A percentile compares a stretch with the other conserved stretches of the same genome.
Conservation (phyloP, 495 filamentous ascomycete genomes). For the Viridothelium virens region DNA sequence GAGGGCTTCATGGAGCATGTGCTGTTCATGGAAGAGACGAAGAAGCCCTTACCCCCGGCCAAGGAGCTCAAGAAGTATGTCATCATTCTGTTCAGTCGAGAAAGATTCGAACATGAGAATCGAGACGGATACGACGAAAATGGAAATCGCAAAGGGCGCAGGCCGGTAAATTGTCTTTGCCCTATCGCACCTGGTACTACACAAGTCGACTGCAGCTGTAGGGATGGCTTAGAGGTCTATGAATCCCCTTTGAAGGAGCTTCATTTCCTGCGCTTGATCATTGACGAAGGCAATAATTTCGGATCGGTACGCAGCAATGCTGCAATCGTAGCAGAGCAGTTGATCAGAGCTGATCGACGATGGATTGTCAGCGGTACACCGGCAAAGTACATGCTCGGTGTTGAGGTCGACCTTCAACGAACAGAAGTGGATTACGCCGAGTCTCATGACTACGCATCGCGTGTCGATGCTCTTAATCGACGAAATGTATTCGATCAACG, state of each 20-base stretch:
- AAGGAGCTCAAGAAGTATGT: constrained; percentile 61
- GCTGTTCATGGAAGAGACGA: constrained; percentile 46
- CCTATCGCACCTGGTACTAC: constrained; percentile 28
- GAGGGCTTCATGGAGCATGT: constrained; percentile 48
- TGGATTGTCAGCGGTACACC: constrained; percentile 94
- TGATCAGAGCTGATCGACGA: constrained; percentile 59
- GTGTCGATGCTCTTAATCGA: constrained; percentile 27
- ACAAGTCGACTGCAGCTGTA: constrained; percentile 38
- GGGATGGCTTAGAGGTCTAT: constrained; percentile 37
- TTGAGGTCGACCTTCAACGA: constrained; percentile 55
- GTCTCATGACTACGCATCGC: constrained; percentile 10
- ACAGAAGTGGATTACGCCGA: constrained; percentile 17
- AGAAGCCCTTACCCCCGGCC: constrained; percentile 50
- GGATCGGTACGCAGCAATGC: constrained; percentile 54
- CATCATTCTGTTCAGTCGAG: constrained; percentile 68
- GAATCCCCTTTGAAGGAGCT: constrained; percentile 58
- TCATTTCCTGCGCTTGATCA: constrained; percentile 78
- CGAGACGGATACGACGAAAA: constrained; percentile 34
- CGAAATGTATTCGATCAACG: constrained; percentile 27
- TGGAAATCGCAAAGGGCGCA: constrained; percentile 25
- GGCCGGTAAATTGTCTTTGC: constrained; percentile 1
- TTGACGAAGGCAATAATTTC: constrained; percentile 86
- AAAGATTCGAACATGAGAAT: constrained; percentile 60
- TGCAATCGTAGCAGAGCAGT: constrained; percentile 54
- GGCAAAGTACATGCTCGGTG: constrained; percentile 68